Conservation (phyloP, 352 stramenopile species). For the Pythium dissimile region DNA sequence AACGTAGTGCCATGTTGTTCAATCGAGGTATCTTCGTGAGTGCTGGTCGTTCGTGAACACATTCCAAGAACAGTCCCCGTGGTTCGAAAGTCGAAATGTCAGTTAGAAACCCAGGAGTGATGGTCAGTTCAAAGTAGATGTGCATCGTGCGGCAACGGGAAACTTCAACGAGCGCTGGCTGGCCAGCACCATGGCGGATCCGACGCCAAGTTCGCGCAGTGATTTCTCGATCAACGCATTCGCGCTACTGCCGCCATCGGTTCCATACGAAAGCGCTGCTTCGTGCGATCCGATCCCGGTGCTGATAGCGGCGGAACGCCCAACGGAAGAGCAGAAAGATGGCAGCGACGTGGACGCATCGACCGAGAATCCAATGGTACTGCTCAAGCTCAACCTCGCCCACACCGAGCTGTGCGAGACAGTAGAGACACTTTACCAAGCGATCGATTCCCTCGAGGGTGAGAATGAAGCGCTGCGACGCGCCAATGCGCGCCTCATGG, state of each 20-base stretch:
- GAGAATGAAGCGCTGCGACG: background rate
- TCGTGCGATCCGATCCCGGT: background rate
- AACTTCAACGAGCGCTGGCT: too few relatives aligned
- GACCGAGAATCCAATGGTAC: constrained; percentile 3
- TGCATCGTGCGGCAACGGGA: too few relatives aligned
- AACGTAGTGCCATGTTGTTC: constrained; percentile 5
- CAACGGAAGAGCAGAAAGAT: background rate
- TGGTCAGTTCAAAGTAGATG: background rate
- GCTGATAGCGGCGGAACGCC: background rate
- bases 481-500: constrained; percentile 5
- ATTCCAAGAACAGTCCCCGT: constrained; percentile 4
- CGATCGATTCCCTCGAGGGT: constrained; percentile 1
- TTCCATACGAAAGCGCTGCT: background rate
- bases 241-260: constrained; percentile 10
- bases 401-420: constrained; percentile 27
- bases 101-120: background rate
- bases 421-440: constrained; percentile 23
- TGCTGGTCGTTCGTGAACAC: background rate
- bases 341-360: background rate
- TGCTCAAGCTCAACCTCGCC: constrained; percentile 27
- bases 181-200: background rate
- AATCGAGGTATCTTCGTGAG: background rate
- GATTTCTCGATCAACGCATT: constrained; percentile 25
- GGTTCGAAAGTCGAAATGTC: too few relatives aligned
- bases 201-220: background rate